Evolutionary conservation across 1,284 basidiomycete genomes (phyloP).

Genomic region (Leccinum fallax): DNA sequence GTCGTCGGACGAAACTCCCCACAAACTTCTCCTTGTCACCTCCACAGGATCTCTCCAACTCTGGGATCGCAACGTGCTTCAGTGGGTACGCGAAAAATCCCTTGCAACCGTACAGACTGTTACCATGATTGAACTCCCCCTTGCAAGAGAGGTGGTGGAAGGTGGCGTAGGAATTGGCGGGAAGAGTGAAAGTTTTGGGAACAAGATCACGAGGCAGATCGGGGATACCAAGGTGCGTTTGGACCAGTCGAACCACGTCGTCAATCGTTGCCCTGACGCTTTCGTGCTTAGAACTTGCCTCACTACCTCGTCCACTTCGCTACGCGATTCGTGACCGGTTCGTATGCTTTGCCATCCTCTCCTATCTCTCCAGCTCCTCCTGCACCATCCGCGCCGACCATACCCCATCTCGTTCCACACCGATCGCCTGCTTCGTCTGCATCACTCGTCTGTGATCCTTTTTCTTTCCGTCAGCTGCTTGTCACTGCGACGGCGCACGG

Average conservation of each 20-base stretch:
- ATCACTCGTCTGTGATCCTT: slow-evolving; percentile 68
- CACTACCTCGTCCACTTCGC: slow-evolving; percentile 68
- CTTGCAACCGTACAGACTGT: slow-evolving; percentile 67
- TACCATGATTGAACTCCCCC: slow-evolving; percentile 80
- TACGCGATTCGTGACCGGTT: slow-evolving; percentile 73
- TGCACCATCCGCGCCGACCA: slow-evolving; percentile 22
- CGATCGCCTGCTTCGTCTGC: slow-evolving; percentile 35
- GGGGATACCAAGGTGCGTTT: slow-evolving; percentile 58
- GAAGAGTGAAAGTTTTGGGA: slow-evolving; percentile 52
- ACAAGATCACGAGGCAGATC: slow-evolving; percentile 62
- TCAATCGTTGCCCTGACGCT: neutral
- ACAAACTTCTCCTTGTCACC: slow-evolving; percentile 66
- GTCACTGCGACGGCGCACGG: slow-evolving; percentile 74
- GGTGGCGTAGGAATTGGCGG: slow-evolving; percentile 6
- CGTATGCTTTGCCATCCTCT: slow-evolving; percentile 47
- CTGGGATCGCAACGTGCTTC: slow-evolving; percentile 62
- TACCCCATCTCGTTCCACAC: slow-evolving; percentile 35
- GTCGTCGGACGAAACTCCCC: slow-evolving; percentile 35
- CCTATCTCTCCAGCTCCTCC: slow-evolving; percentile 37
- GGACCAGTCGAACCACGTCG: neutral
- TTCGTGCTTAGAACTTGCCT: slow-evolving; percentile 63
- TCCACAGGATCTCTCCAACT: slow-evolving; percentile 80
- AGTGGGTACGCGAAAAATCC: slow-evolving; percentile 86
- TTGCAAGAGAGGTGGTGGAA: slow-evolving; percentile 36
- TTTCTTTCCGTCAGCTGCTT: slow-evolving; percentile 88